A percentile compares a stretch with the other conserved stretches of the same genome.
Evolutionary conservation across 73 alveolate genomes (phyloP).

Genomic region (Paramecium primaurelia): DNA sequence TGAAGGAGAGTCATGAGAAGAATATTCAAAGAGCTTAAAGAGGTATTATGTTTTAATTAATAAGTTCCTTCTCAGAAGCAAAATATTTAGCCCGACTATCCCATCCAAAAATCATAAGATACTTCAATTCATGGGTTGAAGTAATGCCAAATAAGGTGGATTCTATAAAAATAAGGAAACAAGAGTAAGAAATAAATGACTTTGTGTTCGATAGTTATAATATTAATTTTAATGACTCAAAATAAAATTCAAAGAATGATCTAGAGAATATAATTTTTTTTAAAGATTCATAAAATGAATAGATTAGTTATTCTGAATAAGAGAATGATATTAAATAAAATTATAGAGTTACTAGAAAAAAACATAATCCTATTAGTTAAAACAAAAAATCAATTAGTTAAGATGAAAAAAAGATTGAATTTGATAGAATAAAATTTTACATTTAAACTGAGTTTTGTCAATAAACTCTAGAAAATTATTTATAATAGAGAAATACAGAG

Average conservation of each 20-base stretch:
- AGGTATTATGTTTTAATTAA: background rate
- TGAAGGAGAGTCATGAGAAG: background rate
- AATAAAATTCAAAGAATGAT: background rate
- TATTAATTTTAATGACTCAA: background rate
- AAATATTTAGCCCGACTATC: slow-evolving; percentile 48
- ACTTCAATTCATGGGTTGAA: slow-evolving; percentile 62
- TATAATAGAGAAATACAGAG: slow-evolving; percentile 17
- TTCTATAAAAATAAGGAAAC: background rate
- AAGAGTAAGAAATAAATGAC: slow-evolving; percentile 13
- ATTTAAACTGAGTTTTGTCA: slow-evolving; percentile 50
- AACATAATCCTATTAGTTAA: background rate
- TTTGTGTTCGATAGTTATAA: background rate
- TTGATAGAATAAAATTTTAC: slow-evolving; percentile 48
- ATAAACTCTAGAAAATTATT: slow-evolving; percentile 31
- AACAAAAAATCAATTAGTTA: background rate
- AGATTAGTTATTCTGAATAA: slow-evolving; percentile 5
- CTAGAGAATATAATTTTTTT: slow-evolving; percentile 4
- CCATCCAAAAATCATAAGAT: slow-evolving; percentile 57
- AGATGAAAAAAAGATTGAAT: background rate
- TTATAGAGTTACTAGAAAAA: background rate
- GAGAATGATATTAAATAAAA: background rate
- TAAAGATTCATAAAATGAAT: background rate
- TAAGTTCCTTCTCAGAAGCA: slow-evolving; percentile 39
- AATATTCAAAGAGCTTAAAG: background rate
- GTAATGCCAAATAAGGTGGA: background rate